Base-by-base conservation (phyloP, 345 rosid genomes). In the Schrenkiella parvula region DNA sequence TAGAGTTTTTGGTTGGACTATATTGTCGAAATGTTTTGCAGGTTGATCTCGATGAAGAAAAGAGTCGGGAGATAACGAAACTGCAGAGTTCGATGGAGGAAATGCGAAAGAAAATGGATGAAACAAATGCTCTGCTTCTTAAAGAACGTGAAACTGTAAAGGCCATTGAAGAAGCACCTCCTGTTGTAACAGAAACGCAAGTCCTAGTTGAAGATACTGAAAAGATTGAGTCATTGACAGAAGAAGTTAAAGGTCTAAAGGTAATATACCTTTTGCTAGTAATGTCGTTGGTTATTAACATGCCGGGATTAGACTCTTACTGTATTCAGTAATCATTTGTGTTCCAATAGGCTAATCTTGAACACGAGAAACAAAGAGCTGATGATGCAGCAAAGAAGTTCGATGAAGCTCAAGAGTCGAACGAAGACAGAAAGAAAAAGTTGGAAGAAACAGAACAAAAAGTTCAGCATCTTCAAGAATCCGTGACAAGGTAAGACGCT, bases 381-480 rank as follows among this genome's bases (percentile, higher is more conserved):
- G 77, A 84, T 43, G 89, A 84, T 38, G 76, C 81, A 15, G 80
- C 81, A 44, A 79, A 43, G 75, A 88, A 84, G 63, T 83, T 71
- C 65, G 78, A 78, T 35, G 96, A 86, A 80, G 81, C 66, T 59
- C 80, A 79, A 62, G 85, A 71, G 69, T 42, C 73, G 8, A 79
- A 65, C 44, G 92, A 89, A 68, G 90, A 82, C 46, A 82, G 68
- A 66, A 34, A 38, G 55, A 82, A 69, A 68, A 89, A 83, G 64
- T 61, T 89, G 58, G 91, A 88, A 72, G 96, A 88, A 64, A 69
- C 92, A 9, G 93, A 92, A 78, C 85, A 86, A 68, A 92, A 84
- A 48, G 81, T 74, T 76, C 86, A 74, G 10, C 88, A 79, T 29
- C 89, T 88, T 70, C 93, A 88, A 79, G 93, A 89, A 70, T 81